Conservation (phyloP, 2,329 filamentous ascomycete species). For the Pestalotiopsis sp. region DNA sequence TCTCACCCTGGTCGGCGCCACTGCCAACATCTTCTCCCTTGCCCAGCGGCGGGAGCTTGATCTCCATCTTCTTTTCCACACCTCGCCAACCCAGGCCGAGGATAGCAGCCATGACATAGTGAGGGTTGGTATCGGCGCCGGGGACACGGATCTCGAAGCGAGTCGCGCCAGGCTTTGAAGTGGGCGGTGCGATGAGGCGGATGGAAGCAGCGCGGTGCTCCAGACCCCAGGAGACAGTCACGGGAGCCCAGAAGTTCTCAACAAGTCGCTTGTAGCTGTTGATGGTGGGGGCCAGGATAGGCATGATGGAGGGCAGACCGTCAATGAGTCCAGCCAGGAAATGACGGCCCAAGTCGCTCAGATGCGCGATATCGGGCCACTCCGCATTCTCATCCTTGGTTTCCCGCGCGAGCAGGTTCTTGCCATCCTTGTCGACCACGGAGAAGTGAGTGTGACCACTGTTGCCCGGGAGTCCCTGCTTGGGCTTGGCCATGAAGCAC, state of each 20-base stretch:
- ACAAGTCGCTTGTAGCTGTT: conserved; percentile 98
- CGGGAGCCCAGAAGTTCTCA: conserved; percentile 98
- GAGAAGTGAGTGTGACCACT: conserved; percentile 96
- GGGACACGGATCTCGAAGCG: conserved; percentile 91
- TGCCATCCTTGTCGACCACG: conserved; percentile 75
- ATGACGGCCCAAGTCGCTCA: conserved; percentile 88
- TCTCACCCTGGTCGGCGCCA: conserved; percentile 68
- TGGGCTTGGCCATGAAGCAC: conserved; percentile 98
- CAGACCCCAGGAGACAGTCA: conserved; percentile 95
- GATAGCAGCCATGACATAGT: conserved; percentile 84
- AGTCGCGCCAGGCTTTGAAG: conserved; percentile 80
- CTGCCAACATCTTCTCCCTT: conserved; percentile 84
- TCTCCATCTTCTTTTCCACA: conserved; percentile 87
- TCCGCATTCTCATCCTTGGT: conserved; percentile 69
- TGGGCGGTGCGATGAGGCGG: conserved; percentile 86
- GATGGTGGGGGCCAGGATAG: conserved; percentile 87
- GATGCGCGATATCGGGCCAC: conserved; percentile 74
- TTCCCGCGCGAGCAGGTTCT: conserved; percentile 81
- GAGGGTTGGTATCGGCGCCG: conserved; percentile 91
- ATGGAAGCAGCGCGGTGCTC: conserved; percentile 94
- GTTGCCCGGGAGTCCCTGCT: conserved; percentile 88
- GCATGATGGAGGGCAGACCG: conserved; percentile 94
- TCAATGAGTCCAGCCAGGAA: conserved; percentile 91
- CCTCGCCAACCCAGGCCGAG: conserved; percentile 89
- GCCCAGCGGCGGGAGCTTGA: conserved; percentile 79